Base-by-base conservation (phyloP, 176 grass and related monocot genomes). In the Eragrostis curvula region DNA sequence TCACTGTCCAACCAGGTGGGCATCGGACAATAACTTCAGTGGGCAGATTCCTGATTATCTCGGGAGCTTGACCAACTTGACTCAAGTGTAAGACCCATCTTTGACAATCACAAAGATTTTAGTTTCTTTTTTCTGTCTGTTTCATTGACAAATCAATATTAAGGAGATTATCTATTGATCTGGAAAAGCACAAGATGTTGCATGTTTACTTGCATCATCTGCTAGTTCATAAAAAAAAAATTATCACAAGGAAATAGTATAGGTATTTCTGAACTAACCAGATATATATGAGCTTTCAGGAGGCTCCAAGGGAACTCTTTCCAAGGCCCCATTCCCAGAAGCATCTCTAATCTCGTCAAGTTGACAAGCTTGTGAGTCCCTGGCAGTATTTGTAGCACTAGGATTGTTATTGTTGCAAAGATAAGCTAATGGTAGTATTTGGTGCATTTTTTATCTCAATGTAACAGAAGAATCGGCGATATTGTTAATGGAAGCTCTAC, bases 231-330 rank as follows among this genome's bases (percentile, higher is more conserved):
- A 68, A 42, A 36, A 36, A 36, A 36, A 36, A 36, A 36, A 2
- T 36, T 36, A 16, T 85, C 30, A 74, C 21, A 15, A 61, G 30
- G 52, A 70, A 68, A 6, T 40, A 63, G 55, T 28, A 63, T 39
- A 41, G 14, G 12, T 59, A 49, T 52, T 75, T 7, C 23, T 80
- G 62, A 51, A 75, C 27, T 61, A 36, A 70, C 12, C 25, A 62
- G 75, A 81, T 30, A 44, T 81, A 32, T 75, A 71, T 89, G 16
- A 61, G 62, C 42, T 91, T 75, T 23, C 75, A 98, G 90, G 95
- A 86, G 81, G 64, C 85, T 97, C 72, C 92, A 97, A 76, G 92
- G 95, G 79, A 97, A 91, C 66, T 92, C 92, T 87, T 94, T 97
- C 48, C 64, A 92, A 89, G 92, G 95, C 50, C 90, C 90, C 66